phyloP scores from a whole-genome alignment of 2,329 filamentous ascomycete genomes.

The Colletotrichum cordylinicola region DNA sequence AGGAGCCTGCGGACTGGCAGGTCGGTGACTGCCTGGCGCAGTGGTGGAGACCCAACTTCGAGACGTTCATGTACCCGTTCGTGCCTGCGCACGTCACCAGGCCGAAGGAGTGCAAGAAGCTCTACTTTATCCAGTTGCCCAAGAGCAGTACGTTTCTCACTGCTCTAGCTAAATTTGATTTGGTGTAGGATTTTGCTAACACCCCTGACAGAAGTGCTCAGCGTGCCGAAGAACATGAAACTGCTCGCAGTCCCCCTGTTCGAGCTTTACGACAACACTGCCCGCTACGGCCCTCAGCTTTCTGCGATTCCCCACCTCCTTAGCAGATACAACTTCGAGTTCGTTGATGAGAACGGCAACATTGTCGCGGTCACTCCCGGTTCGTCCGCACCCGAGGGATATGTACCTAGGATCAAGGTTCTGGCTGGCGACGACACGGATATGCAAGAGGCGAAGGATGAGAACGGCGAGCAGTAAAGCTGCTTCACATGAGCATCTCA shows the following conservation, averaged over 20 bases:
- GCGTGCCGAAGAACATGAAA: conserved; percentile 99
- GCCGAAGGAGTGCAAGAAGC: conserved; percentile 98
- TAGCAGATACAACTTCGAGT: conserved; percentile 96
- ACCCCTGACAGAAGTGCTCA: conserved; percentile 76
- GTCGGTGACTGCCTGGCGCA: conserved; percentile 94
- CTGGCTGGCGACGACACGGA: conserved; percentile 68
- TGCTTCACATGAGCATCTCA: neutral
- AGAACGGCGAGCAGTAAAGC: conserved; percentile 39
- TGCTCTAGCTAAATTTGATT: neutral
- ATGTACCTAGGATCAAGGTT: conserved; percentile 69
- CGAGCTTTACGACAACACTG: conserved; percentile 97
- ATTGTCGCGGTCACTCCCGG: conserved; percentile 87
- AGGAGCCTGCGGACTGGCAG: conserved; percentile 88
- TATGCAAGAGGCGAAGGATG: conserved; percentile 56
- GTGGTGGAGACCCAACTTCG: conserved; percentile 99
- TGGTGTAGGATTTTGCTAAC: conserved; percentile 20
- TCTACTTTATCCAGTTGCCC: conserved; percentile 95
- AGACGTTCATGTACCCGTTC: conserved; percentile 99
- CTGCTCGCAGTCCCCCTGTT: conserved; percentile 95
- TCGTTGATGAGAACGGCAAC: conserved; percentile 90
- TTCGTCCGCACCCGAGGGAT: conserved; percentile 60
- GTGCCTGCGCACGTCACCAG: conserved; percentile 94
- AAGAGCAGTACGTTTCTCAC: conserved; percentile 74
- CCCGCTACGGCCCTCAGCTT: conserved; percentile 91
- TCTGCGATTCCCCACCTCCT: conserved; percentile 95